These are phyloP conservation scores for Cryptococcus deneoformans DNA, from an alignment of 1,284 basidiomycete species.

Conservation along the genomic window DNA sequence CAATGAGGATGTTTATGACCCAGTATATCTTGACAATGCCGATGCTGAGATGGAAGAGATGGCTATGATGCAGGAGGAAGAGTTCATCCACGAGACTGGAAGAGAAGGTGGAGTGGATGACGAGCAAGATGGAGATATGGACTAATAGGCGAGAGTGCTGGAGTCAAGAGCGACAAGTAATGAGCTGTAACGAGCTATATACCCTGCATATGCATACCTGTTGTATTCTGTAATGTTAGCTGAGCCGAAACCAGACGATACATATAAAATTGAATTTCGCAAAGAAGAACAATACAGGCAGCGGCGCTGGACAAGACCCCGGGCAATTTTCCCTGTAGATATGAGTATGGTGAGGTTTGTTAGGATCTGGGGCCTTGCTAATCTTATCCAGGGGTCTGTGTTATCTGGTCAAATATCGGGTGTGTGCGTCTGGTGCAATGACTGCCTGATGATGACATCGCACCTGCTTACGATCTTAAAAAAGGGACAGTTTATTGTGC, in stretches of 20 bases:
- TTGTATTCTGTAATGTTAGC: not conserved
- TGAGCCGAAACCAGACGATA: slow-evolving; percentile 9
- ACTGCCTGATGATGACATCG: no score
- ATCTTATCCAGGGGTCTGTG: no score
- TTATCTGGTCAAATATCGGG: no score
- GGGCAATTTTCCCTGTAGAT: slow-evolving; percentile 3
- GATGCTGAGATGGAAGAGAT: slow-evolving; percentile 29
- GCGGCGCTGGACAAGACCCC: slow-evolving; percentile 2
- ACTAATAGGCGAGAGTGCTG: slow-evolving; percentile 6
- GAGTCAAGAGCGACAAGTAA: not conserved
- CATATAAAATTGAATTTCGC: slow-evolving; percentile 11
- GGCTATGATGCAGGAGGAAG: slow-evolving; percentile 29
- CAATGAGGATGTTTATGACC: slow-evolving; percentile 12
- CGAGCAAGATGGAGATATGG: slow-evolving; percentile 14
- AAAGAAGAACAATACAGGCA: slow-evolving; percentile 3
- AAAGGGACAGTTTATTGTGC: no score
- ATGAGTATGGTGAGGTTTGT: not conserved
- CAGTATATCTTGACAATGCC: slow-evolving; percentile 25
- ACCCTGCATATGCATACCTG: slow-evolving; percentile 3
- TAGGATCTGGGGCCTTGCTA: no score
- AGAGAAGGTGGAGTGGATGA: slow-evolving; percentile 17
- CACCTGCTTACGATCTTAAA: no score
- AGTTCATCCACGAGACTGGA: slow-evolving; percentile 43
- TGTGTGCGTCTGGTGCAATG: no score
- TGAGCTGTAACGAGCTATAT: not conserved